phyloP scores from a whole-genome alignment of 2,329 filamentous ascomycete species.

The Penicillium sclerotiorum region DNA sequence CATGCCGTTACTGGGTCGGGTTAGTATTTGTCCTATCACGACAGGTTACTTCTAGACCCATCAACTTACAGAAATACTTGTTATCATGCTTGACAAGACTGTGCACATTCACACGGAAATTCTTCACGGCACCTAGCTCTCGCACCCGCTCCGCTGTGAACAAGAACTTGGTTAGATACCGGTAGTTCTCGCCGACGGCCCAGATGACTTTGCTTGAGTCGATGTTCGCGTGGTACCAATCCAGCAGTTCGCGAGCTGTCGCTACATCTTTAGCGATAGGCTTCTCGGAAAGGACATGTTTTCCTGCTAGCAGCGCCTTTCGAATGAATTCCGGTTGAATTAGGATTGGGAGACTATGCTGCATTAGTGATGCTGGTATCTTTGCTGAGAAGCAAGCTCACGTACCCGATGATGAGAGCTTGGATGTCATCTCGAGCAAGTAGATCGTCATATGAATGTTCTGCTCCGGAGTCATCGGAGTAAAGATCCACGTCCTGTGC shows the following conservation, averaged over 20 bases:
- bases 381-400: slow-evolving; percentile 4
- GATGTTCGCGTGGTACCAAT: slow-evolving; percentile 53
- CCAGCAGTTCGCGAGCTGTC: slow-evolving; percentile 53
- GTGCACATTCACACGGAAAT: slow-evolving; percentile 54
- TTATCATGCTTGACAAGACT: slow-evolving; percentile 48
- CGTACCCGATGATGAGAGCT: slow-evolving; percentile 56
- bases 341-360: slow-evolving; percentile 53
- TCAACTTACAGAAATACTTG: slow-evolving; percentile 58
- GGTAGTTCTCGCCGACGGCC: slow-evolving; percentile 61
- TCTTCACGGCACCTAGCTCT: slow-evolving; percentile 52
- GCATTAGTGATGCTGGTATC: neutral
- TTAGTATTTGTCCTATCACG: neutral
- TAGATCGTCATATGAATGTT: slow-evolving; percentile 49
- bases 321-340: slow-evolving; percentile 56
- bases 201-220: slow-evolving; percentile 44
- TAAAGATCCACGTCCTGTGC: slow-evolving; percentile 53
- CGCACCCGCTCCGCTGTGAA: slow-evolving; percentile 50
- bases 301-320: slow-evolving; percentile 53
- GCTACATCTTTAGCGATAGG: slow-evolving; percentile 59
- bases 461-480: slow-evolving; percentile 55
- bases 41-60: neutral
- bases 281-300: slow-evolving; percentile 61
- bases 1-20: slow-evolving; percentile 44
- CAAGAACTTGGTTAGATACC: slow-evolving; percentile 54
- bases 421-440: slow-evolving; percentile 52